Conservation (phyloP, 805 yeast species). For the Torulaspora maleeae region DNA sequence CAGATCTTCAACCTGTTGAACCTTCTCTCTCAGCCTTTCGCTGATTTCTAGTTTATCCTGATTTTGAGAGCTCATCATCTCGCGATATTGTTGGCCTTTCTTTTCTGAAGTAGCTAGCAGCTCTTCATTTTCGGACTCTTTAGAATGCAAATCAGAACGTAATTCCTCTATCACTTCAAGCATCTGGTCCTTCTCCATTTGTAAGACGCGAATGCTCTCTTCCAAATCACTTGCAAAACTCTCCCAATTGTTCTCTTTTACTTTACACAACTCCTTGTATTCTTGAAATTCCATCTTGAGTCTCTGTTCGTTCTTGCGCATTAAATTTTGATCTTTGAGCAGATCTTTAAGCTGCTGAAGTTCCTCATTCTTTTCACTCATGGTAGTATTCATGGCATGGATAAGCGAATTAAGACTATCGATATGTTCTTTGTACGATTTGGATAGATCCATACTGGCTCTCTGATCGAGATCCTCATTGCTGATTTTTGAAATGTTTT, state of each 20-base stretch:
- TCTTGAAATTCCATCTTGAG: conserved; percentile 15
- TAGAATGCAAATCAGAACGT: conserved; percentile 22
- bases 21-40: conserved; percentile 12
- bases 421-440: conserved; percentile 19
- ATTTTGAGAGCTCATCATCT: conserved; percentile 13
- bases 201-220: conserved; percentile 9
- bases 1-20: conserved; percentile 16
- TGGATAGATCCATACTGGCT: conserved; percentile 13
- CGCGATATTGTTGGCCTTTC: conserved; percentile 13
- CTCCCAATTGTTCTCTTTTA: conserved; percentile 28
- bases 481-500: conserved; percentile 1
- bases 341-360: conserved; percentile 9
- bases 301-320: conserved; percentile 11
- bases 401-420: conserved; percentile 18
- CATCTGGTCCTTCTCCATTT: conserved; percentile 12
- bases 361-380: conserved; percentile 17
- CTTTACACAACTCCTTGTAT: conserved; percentile 14
- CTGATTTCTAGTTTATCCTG: conserved; percentile 14
- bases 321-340: conserved; percentile 7
- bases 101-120: conserved; percentile 26
- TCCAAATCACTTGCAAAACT: conserved; percentile 22
- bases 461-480: conserved; percentile 10
- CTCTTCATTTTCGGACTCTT: conserved; percentile 27
- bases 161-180: conserved; percentile 11
- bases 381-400: conserved; percentile 11